These are phyloP conservation scores for Sclerotinia nivalis DNA, from an alignment of 2,329 filamentous ascomycete species.

Conservation along the genomic window DNA sequence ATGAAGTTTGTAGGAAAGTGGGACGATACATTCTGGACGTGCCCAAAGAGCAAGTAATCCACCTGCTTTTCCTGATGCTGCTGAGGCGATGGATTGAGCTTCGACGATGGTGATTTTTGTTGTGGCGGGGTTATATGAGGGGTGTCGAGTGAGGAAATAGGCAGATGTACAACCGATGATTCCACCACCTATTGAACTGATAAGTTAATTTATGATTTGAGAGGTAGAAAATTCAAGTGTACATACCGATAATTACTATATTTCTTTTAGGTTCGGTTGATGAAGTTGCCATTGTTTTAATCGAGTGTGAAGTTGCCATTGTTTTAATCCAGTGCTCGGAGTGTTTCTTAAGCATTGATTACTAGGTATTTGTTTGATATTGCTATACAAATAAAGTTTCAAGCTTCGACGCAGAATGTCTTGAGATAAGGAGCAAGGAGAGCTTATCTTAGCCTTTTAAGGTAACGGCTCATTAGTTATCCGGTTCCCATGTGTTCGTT, in stretches of 20 bases:
- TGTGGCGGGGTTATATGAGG: conserved; percentile 70
- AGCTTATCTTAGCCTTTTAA: too few species aligned
- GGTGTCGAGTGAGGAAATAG: conserved; percentile 87
- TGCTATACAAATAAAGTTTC: conserved; percentile 2
- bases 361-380: not conserved
- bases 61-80: conserved; percentile 91
- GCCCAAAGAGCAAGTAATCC: conserved; percentile 90
- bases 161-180: conserved; percentile 91
- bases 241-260: conserved; percentile 41
- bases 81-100: conserved; percentile 81
- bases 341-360: not conserved
- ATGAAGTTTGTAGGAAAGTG: conserved; percentile 82
- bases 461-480: not conserved
- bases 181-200: conserved; percentile 60
- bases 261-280: conserved; percentile 28
- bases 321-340: conserved; percentile 3
- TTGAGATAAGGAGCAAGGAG: not conserved
- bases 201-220: not conserved
- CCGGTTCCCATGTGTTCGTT: too few species aligned
- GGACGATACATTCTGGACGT: conserved; percentile 81
- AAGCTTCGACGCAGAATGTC: not conserved
- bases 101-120: conserved; percentile 86
- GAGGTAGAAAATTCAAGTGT: conserved; percentile 58
- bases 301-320: conserved; percentile 3
- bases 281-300: conserved; percentile 5